A percentile compares a stretch with the other conserved stretches of the same genome.
These are phyloP conservation scores for Micractinium sp. DNA, from an alignment of 139 green algal species.

Conservation along the genomic window DNA sequence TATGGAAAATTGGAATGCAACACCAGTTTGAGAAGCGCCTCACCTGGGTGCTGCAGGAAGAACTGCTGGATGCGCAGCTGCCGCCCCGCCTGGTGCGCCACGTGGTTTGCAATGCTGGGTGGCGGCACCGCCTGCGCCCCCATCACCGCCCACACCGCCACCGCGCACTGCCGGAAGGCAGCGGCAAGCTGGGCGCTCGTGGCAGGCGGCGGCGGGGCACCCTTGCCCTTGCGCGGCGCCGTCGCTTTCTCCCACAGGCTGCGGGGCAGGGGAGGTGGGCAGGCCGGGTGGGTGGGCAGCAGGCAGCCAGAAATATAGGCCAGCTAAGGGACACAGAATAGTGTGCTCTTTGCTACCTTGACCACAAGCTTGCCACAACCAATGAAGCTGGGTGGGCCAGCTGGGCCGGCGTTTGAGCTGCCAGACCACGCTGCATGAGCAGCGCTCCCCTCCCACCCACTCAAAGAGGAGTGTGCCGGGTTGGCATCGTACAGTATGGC, in stretches of 20 bases:
- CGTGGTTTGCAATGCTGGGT: neutral
- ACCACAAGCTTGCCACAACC: too few relatives aligned
- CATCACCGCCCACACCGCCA: neutral
- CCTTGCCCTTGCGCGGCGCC: neutral
- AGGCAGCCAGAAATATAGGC: too few relatives aligned
- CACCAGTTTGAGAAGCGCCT: neutral
- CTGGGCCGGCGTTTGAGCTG: too few relatives aligned
- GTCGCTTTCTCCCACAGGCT: conserved; percentile 20
- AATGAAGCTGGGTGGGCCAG: too few relatives aligned
- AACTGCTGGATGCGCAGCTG: neutral
- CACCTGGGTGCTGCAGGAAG: conserved; percentile 20
- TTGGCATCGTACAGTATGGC: too few relatives aligned
- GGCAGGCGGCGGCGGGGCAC: neutral
- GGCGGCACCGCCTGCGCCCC: conserved; percentile 18
- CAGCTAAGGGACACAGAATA: too few relatives aligned
- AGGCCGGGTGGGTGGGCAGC: too few relatives aligned
- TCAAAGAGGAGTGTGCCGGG: too few relatives aligned
- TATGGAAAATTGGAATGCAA: too few relatives aligned
- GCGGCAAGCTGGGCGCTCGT: neutral
- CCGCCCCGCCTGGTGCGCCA: neutral
- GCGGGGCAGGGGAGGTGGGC: neutral
- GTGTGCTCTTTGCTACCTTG: too few relatives aligned
- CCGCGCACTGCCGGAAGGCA: neutral
- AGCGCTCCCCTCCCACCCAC: too few relatives aligned
- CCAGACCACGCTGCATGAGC: too few relatives aligned